Conservation (phyloP, 164 flowering plant genomes). For the Vitis rotundifolia region DNA sequence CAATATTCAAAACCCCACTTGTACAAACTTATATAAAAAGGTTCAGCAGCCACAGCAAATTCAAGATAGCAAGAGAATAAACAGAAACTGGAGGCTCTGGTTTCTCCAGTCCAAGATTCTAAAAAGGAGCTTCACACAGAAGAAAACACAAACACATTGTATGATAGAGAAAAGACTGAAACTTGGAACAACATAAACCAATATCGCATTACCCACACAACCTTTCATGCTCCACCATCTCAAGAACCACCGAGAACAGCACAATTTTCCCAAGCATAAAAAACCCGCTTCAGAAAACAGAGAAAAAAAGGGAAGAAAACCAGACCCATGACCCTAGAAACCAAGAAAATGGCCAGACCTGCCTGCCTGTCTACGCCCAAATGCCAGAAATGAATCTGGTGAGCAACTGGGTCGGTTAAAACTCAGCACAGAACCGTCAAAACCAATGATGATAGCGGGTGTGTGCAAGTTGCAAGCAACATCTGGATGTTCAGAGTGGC, state of each 20-base stretch:
- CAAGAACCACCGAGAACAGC: conserved; percentile 10
- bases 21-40: neutral
- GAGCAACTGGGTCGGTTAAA: neutral
- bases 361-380: too few species aligned
- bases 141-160: conserved; percentile 12
- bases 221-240: too few species aligned
- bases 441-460: neutral
- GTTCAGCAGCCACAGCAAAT: neutral
- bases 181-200: too few species aligned
- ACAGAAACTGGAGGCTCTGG: neutral
- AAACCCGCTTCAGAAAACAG: neutral
- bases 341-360: too few species aligned
- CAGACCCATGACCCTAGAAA: too few species aligned
- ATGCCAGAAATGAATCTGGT: too few species aligned
- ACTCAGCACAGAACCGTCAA: neutral
- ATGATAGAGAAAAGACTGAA: neutral
- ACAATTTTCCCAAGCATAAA: conserved; percentile 7
- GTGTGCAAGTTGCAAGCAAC: neutral
- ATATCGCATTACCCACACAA: too few species aligned
- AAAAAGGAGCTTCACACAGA: neutral
- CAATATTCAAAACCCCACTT: neutral
- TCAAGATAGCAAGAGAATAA: neutral
- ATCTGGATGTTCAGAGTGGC: conserved; percentile 10
- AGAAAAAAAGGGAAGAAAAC: too few species aligned
- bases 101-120: too few species aligned